phyloP scores from a whole-genome alignment of 257 asterid species.

The Anisodus tanguticus region DNA sequence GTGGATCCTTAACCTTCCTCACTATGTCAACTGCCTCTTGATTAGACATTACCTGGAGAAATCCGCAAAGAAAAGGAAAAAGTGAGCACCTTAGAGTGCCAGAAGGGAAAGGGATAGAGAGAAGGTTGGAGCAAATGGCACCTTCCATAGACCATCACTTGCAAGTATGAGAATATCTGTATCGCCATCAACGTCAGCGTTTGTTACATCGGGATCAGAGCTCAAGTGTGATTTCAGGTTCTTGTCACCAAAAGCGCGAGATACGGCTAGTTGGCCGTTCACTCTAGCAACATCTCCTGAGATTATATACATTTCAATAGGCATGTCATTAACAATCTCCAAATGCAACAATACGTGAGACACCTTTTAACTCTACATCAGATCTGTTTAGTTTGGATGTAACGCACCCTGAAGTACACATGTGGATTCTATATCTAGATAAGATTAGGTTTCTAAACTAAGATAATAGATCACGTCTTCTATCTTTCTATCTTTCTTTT shows the following conservation, averaged over 20 bases:
- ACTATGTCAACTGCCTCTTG: constrained; percentile 90
- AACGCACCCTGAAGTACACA: neutral
- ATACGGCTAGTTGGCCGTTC: constrained; percentile 87
- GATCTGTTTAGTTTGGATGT: neutral
- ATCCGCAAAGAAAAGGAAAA: constrained; percentile 21
- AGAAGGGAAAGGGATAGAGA: neutral
- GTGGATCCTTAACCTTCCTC: constrained; percentile 74
- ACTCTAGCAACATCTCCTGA: constrained; percentile 95
- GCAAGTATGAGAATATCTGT: constrained; percentile 85
- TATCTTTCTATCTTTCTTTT: neutral
- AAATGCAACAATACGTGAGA: neutral
- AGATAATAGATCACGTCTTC: neutral
- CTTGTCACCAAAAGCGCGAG: constrained; percentile 95
- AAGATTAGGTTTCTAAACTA: neutral
- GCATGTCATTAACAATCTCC: constrained; percentile 23
- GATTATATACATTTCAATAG: constrained; percentile 24
- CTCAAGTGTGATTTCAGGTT: constrained; percentile 78
- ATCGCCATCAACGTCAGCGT: constrained; percentile 58
- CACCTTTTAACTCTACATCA: neutral
- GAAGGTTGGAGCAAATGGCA: constrained; percentile 9
- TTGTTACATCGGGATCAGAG: constrained; percentile 75
- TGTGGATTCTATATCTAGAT: neutral
- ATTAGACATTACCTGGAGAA: constrained; percentile 78
- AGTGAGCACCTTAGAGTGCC: neutral
- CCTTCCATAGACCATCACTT: constrained; percentile 98